Percentiles rank a stretch among this genome's conserved stretches.
phyloP scores from a whole-genome alignment of 2,329 filamentous ascomycete species.

The Fusarium hostae region DNA sequence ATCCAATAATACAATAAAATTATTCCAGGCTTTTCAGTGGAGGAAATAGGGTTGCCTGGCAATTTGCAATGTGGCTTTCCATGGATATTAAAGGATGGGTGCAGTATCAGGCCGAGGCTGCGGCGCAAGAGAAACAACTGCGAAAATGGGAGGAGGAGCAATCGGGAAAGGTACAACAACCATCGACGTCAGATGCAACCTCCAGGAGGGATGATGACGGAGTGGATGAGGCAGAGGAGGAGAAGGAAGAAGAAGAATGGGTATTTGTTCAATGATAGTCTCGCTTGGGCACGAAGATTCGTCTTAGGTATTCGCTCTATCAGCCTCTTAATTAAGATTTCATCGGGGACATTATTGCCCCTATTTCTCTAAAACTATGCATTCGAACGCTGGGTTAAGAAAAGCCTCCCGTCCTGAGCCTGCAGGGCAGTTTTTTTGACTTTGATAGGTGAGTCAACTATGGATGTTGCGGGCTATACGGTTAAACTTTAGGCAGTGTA shows the following conservation, averaged over 20 bases:
- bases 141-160: too few species aligned
- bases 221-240: background rate
- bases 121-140: background rate
- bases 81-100: fast-evolving
- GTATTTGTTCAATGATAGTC: background rate
- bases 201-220: fast-evolving
- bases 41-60: background rate
- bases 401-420: fast-evolving
- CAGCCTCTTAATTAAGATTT: fast-evolving
- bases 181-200: background rate
- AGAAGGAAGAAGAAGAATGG: background rate
- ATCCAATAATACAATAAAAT: fast-evolving
- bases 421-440: background rate
- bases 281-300: background rate
- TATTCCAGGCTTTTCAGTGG: fast-evolving
- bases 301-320: background rate
- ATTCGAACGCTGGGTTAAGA: fast-evolving
- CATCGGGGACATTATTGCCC: fast-evolving
- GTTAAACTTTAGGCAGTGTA: background rate
- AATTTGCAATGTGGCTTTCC: background rate
- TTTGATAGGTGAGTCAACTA: background rate
- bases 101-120: background rate
- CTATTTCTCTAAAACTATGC: background rate
- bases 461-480: too few species aligned
- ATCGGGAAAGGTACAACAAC: background rate